Percentiles rank a stretch among this genome's conserved stretches.
Conservation (phyloP, 495 filamentous ascomycete species). For the Penicillium chermesinum region DNA sequence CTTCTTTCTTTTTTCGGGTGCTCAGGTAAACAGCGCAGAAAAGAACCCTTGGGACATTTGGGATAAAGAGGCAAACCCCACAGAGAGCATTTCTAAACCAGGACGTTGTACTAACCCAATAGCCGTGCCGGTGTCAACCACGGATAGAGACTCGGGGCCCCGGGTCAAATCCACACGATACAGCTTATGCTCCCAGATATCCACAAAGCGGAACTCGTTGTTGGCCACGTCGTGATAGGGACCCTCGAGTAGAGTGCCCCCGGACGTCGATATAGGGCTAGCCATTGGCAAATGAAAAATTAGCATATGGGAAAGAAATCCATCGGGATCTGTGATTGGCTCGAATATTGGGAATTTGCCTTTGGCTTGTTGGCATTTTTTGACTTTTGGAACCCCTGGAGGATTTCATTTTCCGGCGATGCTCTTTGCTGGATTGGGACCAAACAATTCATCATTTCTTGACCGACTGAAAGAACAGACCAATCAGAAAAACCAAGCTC, state of each 20-base stretch:
- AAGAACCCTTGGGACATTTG: background rate
- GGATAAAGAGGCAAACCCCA: too few relatives aligned
- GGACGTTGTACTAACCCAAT: conserved; percentile 44
- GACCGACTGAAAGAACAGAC: conserved; percentile 17
- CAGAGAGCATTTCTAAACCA: background rate
- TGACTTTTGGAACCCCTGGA: too few relatives aligned
- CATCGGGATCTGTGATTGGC: background rate
- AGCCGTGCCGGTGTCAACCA: conserved; percentile 60
- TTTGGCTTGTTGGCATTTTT: too few relatives aligned
- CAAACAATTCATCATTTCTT: conserved; percentile 6
- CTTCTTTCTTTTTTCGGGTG: background rate
- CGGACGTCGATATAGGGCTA: conserved; percentile 72
- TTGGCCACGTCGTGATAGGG: conserved; percentile 69
- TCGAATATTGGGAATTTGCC: too few relatives aligned
- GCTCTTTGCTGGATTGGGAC: conserved; percentile 1
- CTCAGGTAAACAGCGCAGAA: background rate
- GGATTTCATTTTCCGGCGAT: conserved; percentile 4
- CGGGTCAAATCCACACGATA: conserved; percentile 66
- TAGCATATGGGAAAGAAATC: background rate
- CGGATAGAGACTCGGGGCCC: conserved; percentile 58
- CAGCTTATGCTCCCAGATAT: conserved; percentile 75
- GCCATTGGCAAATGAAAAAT: conserved; percentile 1
- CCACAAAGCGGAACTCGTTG: conserved; percentile 78
- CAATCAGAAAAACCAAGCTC: conserved; percentile 7
- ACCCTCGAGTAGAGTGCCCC: conserved; percentile 74